These are phyloP conservation scores for Melastoma malabathricum DNA, from an alignment of 345 rosid species.

Conservation along the genomic window DNA sequence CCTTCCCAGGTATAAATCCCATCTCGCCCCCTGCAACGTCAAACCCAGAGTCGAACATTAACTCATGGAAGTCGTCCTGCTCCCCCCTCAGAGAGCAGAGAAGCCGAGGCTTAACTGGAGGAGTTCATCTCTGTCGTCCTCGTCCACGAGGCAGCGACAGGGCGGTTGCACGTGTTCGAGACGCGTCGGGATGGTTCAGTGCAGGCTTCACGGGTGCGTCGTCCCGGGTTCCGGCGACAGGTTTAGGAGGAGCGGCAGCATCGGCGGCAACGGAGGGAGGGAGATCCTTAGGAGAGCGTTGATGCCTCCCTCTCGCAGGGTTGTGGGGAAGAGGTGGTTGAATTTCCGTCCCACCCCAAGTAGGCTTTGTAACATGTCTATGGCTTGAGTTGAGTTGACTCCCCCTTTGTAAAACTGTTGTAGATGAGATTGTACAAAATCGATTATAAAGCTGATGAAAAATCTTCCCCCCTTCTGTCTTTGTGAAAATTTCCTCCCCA, in stretches of 20 bases:
- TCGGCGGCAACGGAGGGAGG: constrained; percentile 13
- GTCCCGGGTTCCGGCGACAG: constrained; percentile 17
- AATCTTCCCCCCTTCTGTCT: too few species aligned
- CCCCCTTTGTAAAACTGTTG: not conserved
- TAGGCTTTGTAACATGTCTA: constrained; percentile 34
- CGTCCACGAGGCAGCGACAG: not conserved
- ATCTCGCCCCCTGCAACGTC: too few species aligned
- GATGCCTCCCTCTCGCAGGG: constrained; percentile 26
- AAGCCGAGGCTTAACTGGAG: too few species aligned
- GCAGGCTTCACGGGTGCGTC: constrained; percentile 17
- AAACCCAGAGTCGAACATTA: too few species aligned
- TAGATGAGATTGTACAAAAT: not conserved
- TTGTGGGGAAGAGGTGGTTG: constrained; percentile 30
- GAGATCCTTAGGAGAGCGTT: constrained; percentile 35
- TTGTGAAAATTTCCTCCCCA: too few species aligned
- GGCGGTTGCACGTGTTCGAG: constrained; percentile 12
- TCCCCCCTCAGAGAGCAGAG: too few species aligned
- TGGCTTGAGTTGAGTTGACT: constrained; percentile 3
- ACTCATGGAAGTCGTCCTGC: too few species aligned
- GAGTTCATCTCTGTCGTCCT: not conserved
- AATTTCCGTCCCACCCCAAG: constrained; percentile 40
- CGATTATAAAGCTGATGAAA: too few species aligned
- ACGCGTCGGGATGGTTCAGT: constrained; percentile 10
- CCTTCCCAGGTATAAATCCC: too few species aligned
- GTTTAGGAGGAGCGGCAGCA: constrained; percentile 12